A percentile compares a stretch with the other conserved stretches of the same genome.
Evolutionary conservation across 2,329 filamentous ascomycete species (phyloP).

Genomic region (Fusarium irregulare): DNA sequence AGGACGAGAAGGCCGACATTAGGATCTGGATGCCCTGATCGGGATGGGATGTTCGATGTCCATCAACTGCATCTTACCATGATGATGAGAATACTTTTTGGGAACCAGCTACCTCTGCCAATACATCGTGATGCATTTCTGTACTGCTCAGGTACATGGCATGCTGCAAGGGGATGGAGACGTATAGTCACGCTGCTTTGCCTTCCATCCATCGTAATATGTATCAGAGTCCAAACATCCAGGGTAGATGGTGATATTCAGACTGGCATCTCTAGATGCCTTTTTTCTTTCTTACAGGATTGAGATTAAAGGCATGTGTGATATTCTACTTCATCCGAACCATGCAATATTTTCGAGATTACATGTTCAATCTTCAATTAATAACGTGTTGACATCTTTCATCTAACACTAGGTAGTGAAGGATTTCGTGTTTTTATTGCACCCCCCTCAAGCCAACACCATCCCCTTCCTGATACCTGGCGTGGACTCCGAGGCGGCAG

Average conservation of each 20-base stretch:
- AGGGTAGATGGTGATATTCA: neutral
- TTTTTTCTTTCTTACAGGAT: neutral
- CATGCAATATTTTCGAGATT: neutral
- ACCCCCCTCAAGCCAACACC: neutral
- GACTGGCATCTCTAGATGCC: neutral
- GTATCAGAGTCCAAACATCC: neutral
- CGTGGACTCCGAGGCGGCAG: conserved; percentile 40
- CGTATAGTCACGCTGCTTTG: conserved; percentile 17
- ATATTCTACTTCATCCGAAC: neutral
- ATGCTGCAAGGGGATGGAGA: conserved; percentile 3
- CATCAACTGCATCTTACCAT: neutral
- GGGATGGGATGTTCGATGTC: conserved; percentile 13
- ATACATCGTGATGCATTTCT: neutral
- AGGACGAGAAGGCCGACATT: conserved; percentile 26
- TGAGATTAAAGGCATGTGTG: neutral
- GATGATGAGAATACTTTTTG: conserved; percentile 11
- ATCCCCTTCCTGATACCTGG: conserved; percentile 23
- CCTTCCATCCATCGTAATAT: conserved; percentile 12
- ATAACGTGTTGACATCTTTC: neutral
- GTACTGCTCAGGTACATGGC: conserved; percentile 6
- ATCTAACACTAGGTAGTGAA: neutral
- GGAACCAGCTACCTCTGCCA: neutral
- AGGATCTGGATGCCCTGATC: conserved; percentile 32
- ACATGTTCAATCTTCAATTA: neutral
- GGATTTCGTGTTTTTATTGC: neutral